Evolutionary conservation across 2,329 filamentous ascomycete species (phyloP).

Genomic region (Aspergillus udagawae): DNA sequence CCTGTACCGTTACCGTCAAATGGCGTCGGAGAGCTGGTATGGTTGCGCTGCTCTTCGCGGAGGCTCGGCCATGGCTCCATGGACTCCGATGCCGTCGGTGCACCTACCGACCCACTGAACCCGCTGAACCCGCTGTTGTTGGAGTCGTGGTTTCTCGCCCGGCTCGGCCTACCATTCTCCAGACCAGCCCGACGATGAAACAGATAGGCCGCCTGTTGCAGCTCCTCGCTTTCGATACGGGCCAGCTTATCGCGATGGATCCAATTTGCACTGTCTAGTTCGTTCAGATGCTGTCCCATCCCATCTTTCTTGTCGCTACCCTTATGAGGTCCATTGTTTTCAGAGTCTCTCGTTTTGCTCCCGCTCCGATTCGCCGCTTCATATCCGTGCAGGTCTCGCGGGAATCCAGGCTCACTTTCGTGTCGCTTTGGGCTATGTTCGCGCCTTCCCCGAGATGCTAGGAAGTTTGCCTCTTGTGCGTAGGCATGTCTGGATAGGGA

Average conservation of each 20-base stretch:
- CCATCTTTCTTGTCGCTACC: slow-evolving; percentile 18
- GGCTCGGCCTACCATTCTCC: slow-evolving; percentile 34
- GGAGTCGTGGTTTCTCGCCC: slow-evolving; percentile 36
- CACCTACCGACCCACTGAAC: slow-evolving; percentile 12
- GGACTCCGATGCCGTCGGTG: slow-evolving; percentile 25
- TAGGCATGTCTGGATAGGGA: slow-evolving; percentile 31
- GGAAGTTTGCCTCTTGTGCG: slow-evolving; percentile 26
- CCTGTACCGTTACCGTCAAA: slow-evolving; percentile 39
- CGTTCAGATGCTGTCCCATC: slow-evolving; percentile 8
- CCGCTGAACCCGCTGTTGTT: slow-evolving; percentile 28
- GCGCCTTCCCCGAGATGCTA: slow-evolving; percentile 29
- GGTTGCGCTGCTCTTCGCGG: slow-evolving; percentile 31
- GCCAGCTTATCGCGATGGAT: slow-evolving; percentile 50
- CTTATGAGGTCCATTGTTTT: slow-evolving; percentile 14
- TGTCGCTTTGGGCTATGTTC: slow-evolving; percentile 32
- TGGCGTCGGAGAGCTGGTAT: slow-evolving; percentile 28
- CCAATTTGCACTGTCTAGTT: slow-evolving; percentile 41
- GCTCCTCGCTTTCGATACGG: slow-evolving; percentile 48
- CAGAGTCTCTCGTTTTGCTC: slow-evolving; percentile 21
- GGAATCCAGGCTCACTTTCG: slow-evolving; percentile 37
- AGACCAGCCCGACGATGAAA: slow-evolving; percentile 37
- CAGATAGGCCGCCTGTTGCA: slow-evolving; percentile 45
- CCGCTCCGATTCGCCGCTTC: slow-evolving; percentile 22
- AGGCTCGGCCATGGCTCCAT: slow-evolving; percentile 33
- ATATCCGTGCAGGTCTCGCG: slow-evolving; percentile 33